Conservation (phyloP, 305 asterid species). For the Fraxinus ornus region DNA sequence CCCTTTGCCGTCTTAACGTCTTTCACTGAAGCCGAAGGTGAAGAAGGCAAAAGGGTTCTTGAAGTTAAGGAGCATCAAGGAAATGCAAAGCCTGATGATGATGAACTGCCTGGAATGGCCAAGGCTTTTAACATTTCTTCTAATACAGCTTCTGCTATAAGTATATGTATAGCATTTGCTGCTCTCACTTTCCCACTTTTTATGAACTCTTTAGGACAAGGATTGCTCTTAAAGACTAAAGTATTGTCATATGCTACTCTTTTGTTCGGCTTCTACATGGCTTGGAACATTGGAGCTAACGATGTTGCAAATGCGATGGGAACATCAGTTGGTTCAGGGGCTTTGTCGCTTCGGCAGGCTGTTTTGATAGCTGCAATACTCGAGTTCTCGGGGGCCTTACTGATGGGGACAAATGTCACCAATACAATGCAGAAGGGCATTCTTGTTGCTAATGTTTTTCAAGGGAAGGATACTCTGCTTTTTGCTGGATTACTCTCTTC, state of each 20-base stretch:
- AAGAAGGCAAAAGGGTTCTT: conserved; percentile 20
- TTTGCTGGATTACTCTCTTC: conserved; percentile 83
- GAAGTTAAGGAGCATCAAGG: conserved; percentile 17
- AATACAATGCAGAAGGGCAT: conserved; percentile 98
- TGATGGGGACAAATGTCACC: conserved; percentile 89
- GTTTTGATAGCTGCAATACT: conserved; percentile 73
- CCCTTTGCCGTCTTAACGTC: conserved; percentile 66
- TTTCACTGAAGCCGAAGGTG: conserved; percentile 54
- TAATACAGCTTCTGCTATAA: conserved; percentile 65
- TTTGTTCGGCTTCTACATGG: conserved; percentile 89
- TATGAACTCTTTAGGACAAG: conserved; percentile 70
- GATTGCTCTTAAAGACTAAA: conserved; percentile 48
- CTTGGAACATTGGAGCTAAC: conserved; percentile 96
- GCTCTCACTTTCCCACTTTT: conserved; percentile 68
- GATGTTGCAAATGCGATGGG: conserved; percentile 99
- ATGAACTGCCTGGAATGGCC: conserved; percentile 62
- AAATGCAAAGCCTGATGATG: conserved; percentile 16
- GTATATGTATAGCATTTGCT: conserved; percentile 69
- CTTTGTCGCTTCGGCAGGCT: conserved; percentile 74
- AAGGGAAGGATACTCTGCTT: conserved; percentile 79
- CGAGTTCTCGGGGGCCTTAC: conserved; percentile 84
- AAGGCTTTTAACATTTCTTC: conserved; percentile 72
- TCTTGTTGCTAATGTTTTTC: conserved; percentile 72
- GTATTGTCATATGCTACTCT: conserved; percentile 63
- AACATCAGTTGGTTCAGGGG: conserved; percentile 96